Evolutionary conservation across 2,329 filamentous ascomycete species (phyloP).

Genomic region (Pseudocercospora macadamiae): DNA sequence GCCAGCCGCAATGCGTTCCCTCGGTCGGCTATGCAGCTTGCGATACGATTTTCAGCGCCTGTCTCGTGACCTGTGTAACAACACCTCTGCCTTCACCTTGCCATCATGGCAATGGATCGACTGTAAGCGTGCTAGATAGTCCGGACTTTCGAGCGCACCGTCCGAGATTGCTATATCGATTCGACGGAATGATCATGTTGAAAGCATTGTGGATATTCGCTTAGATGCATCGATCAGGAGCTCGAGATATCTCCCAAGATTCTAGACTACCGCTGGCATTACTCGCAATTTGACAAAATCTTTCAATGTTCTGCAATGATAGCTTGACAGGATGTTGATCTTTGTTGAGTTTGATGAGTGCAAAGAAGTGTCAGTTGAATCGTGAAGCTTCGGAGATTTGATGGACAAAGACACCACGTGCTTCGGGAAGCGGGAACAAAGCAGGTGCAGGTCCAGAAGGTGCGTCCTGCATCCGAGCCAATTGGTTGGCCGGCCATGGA

Average conservation of each 20-base stretch:
- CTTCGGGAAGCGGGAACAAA: not conserved
- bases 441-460: not conserved
- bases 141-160: too few species aligned
- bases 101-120: too few species aligned
- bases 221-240: too few species aligned
- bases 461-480: not conserved
- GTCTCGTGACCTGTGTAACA: too few species aligned
- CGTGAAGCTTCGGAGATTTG: not conserved
- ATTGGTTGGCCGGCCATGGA: not conserved
- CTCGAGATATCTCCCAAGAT: too few species aligned
- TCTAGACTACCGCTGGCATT: not conserved
- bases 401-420: conserved; percentile 1
- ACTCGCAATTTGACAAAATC: not conserved
- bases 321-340: not conserved
- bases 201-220: not conserved
- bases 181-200: too few species aligned
- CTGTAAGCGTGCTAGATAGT: too few species aligned
- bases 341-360: conserved; percentile 5
- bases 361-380: not conserved
- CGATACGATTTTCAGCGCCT: too few species aligned
- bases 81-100: too few species aligned
- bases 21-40: too few species aligned
- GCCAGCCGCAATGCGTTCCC: too few species aligned
- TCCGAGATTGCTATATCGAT: too few species aligned
- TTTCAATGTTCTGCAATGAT: not conserved